Evolutionary conservation across 31 red algal species (phyloP).

Genomic region (Odonthalia washingtoniensis): DNA sequence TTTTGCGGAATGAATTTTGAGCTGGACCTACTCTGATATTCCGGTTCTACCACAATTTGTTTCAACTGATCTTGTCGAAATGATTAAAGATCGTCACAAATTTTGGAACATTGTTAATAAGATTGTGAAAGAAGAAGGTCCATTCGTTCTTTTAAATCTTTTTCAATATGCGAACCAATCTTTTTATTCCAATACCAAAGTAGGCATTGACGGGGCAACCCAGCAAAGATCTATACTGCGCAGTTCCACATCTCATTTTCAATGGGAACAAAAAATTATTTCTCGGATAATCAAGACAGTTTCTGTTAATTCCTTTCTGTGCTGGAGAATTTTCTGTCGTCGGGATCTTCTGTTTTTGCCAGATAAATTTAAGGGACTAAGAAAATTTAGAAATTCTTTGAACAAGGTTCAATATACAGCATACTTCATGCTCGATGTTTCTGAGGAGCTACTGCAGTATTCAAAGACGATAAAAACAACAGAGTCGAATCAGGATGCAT

Average conservation of each 20-base stretch:
- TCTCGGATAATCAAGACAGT: no score
- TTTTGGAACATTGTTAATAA: no score
- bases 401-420: slow-evolving; percentile 54
- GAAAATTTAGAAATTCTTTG: slow-evolving; percentile 31
- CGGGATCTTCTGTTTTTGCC: slow-evolving; percentile 34
- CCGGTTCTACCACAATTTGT: background rate
- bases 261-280: slow-evolving; percentile 54
- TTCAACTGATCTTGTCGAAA: slow-evolving; percentile 17
- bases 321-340: slow-evolving; percentile 45
- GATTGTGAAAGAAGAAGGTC: no score
- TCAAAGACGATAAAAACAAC: background rate
- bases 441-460: slow-evolving; percentile 23
- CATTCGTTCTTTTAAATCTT: no score
- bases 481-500: background rate
- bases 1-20: background rate
- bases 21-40: background rate
- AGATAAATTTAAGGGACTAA: slow-evolving; percentile 26
- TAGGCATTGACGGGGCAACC: slow-evolving; percentile 40
- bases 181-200: no score
- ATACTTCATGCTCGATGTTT: slow-evolving; percentile 56
- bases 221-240: slow-evolving; percentile 32
- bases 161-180: no score
- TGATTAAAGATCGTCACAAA: no score
- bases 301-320: slow-evolving; percentile 44
- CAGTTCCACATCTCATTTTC: slow-evolving; percentile 48